Evolutionary conservation across 2,329 filamentous ascomycete species (phyloP), one percentile per base, ranked within the genome.

Genomic region (Huntiella abstrusa): DNA sequence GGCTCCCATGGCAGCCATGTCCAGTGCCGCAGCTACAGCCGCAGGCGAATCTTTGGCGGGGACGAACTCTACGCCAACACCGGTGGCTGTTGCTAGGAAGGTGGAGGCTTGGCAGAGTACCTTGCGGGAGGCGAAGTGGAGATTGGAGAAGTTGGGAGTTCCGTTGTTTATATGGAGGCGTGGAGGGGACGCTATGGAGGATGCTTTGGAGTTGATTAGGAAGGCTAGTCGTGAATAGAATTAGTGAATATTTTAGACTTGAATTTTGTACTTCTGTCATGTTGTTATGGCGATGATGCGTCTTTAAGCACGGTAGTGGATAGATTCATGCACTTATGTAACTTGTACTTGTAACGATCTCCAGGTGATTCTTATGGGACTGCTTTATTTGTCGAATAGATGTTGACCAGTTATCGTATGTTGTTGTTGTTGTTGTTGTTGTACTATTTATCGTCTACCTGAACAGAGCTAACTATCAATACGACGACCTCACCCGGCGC

Each of bases 101-200:
- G 37, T 49, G 11, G 48, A 49, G 15, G 34, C 22, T 19, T 49
- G 48, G 48, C 43, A 33, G 33, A 10, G 15, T 3, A 36, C 43
- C 2, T 10, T 49, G 2, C 33, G 42, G 13, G 39, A 49, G 6
- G 51, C 51, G 4, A 45, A 49, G 7, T 58, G 69, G 12, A 58
- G 62, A 8, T 63, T 84, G 28, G 71, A 73, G n/a, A 63, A 66
- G 4, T 64, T 76, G 35, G 79, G 79, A 3, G 79, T 91, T 1
- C 63, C 70, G 52, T 57, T 91, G 33, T 74, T 81, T 52, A 83
- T 72, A 15, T 91, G 83, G 83, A 68, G 80, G 37, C 71, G 70
- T 8, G 83, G 83, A 0, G 65, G 68, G 22, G 83, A 91, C 62
- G 79, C 83, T 5, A 66, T 74, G 47, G 65, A 66, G 1, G 78